Base-by-base conservation (phyloP, 2,329 filamentous ascomycete species). In the Sporothrix sp. region DNA sequence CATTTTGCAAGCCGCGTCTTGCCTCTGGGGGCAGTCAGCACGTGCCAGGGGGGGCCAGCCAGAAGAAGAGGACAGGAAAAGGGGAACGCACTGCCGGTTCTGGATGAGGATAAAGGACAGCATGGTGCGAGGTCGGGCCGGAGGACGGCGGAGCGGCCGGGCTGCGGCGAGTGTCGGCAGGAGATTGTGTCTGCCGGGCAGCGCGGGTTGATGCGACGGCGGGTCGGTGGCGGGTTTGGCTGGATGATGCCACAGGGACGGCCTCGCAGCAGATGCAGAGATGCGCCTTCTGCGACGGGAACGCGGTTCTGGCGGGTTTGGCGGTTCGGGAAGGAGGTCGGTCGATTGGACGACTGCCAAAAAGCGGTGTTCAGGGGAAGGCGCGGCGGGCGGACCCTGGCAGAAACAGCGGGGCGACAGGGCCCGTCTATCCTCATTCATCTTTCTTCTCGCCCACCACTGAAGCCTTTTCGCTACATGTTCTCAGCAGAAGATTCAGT, bases 1-100 rank as follows among this genome's bases (percentile, higher is more conserved):
- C 91, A 98, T 73, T 98, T 98, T 58, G 93, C 93, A 58, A 98
- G 79, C 61, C 93, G 86, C 61, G 93, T 98, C 75, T 98, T 98
- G 71, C 93, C 93, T 78, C 91, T 96, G 59, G 7, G 25, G 21
- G 14, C 1, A n/a, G 35, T n/a, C n/a, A n/a, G n/a, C n/a, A n/a
- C n/a, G n/a, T n/a, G n/a, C n/a, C n/a, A n/a, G 10, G n/a, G n/a
- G 21, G n/a, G 23, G 45, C 18, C 2, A 8, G 21, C 32, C 4
- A 18, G 10, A 8, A 44, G 33, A 28, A 14, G 23, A 49, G 8
- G 20, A 23, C 45, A n/a, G 8, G 27, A 14, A 14, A 27, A 8
- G 16, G 9, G 21, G 20, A 8, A 58, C 65, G 50, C 68, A 91
- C 86, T 95, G 88, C 59, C 87, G 81, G 66, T 94, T 94, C 64